phyloP scores from a whole-genome alignment of 352 stramenopile genomes.

The Globisporangium abappressorium region DNA sequence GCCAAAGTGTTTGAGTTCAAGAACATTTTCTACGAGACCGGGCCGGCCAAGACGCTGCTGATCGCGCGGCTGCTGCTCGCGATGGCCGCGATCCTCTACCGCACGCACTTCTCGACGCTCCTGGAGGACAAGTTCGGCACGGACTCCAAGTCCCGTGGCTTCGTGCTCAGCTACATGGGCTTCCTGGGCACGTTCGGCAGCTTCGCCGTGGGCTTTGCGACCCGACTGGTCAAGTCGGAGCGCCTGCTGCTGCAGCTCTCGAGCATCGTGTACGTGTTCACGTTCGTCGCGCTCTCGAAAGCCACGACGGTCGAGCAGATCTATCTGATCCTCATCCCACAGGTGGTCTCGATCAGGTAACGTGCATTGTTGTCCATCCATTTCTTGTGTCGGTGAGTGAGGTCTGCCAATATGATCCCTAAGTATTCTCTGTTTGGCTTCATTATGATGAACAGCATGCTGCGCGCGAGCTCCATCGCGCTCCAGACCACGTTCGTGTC shows the following conservation, averaged over 20 bases:
- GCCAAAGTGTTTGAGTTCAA: conserved; percentile 63
- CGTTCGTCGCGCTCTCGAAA: conserved; percentile 63
- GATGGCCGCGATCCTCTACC: conserved; percentile 74
- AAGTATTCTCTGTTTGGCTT: background rate
- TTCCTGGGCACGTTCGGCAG: conserved; percentile 64
- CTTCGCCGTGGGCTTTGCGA: conserved; percentile 54
- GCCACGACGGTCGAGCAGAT: conserved; percentile 45
- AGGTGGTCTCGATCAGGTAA: conserved; percentile 69
- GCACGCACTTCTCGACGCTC: conserved; percentile 73
- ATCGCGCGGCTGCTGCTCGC: conserved; percentile 67
- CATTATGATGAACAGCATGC: conserved; percentile 39
- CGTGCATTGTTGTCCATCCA: conserved; percentile 4
- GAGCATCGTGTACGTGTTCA: conserved; percentile 64
- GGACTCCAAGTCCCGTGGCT: conserved; percentile 57
- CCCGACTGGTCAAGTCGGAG: conserved; percentile 45
- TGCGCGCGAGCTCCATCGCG: conserved; percentile 76
- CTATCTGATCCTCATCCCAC: conserved; percentile 58
- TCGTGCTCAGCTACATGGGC: conserved; percentile 82
- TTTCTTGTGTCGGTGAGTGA: background rate
- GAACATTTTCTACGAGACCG: conserved; percentile 59
- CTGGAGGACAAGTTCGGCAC: conserved; percentile 79
- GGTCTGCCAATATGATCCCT: background rate
- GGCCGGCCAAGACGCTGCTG: conserved; percentile 62
- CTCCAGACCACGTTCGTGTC: conserved; percentile 71
- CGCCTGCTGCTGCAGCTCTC: conserved; percentile 61